Evolutionary conservation across 441 rosid genomes (phyloP), one percentile per base, ranked within the genome.

Genomic region (Eruca vesicaria): DNA sequence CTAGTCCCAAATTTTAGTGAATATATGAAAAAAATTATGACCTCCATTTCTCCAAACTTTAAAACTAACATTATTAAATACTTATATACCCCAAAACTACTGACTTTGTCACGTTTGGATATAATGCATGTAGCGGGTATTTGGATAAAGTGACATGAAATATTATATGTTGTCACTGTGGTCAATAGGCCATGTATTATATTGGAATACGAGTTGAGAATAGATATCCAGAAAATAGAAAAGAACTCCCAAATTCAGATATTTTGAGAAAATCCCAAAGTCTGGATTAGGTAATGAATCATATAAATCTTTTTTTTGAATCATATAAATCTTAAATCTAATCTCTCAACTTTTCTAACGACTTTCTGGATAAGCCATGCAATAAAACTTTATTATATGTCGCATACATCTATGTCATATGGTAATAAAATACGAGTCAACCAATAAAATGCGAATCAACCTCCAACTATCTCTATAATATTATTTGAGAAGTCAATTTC

Each of bases 241-340:
- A 9, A 55, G 5, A 28, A 16, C 3, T 57, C 11, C 23, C 2
- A 32, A 45, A 23, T 11, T 12, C 12, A 15, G 73, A 59, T 74
- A 74, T 45, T 60, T 3, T 43, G 62, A 60, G 63, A 74, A 74
- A 74, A 6, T n/a, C 41, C 73, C 68, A 74, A 74, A 74, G 7
- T 2, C 8, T 33, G n/a, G 9, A 67, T 74, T 74, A 74, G 73
- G 78, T 74, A 48, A 59, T 0, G 50, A 32, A 60, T 33, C 20
- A 48, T 59, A 32, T 21, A 48, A 32, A 41, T 48, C 16, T 31
- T 10, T n/a, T n/a, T n/a, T n/a, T n/a, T 0, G 50, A 32, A 60
- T 33, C 20, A 48, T 59, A 32, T 21, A 48, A 32, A 41, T 48
- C 16, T 31, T 10, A 66, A 16, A 68, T 68, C 4, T 36, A 52